These are phyloP conservation scores for Hygrocybe coccinea DNA, from an alignment of 768 basidiomycete species.

Conservation along the genomic window DNA sequence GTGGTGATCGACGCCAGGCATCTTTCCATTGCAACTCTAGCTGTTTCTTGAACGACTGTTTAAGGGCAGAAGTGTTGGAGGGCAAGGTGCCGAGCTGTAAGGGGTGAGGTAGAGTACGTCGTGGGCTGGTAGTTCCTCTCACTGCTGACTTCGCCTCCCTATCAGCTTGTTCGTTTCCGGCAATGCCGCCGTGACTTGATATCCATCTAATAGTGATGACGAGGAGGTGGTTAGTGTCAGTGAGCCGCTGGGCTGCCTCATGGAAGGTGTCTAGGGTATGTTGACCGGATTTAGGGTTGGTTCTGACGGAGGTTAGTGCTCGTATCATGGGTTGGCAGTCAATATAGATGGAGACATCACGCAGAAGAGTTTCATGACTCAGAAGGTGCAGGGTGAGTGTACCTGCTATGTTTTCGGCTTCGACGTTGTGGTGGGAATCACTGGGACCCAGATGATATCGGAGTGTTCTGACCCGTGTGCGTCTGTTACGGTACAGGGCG, in stretches of 20 bases:
- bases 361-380: no score
- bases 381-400: no score
- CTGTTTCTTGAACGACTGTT: neutral
- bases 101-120: neutral
- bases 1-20: neutral
- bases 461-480: conserved; percentile 1
- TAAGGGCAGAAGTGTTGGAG: neutral
- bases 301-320: neutral
- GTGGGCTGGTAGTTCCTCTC: neutral
- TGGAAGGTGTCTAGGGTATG: neutral
- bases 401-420: conserved; percentile 29
- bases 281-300: neutral
- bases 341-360: no score
- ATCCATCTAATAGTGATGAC: conserved; percentile 16
- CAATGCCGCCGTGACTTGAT: conserved; percentile 22
- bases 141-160: conserved; percentile 20
- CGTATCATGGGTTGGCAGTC: neutral
- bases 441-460: conserved; percentile 17
- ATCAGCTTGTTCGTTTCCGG: conserved; percentile 25
- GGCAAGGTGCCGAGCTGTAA: neutral
- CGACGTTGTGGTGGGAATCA: conserved; percentile 22
- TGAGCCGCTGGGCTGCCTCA: neutral
- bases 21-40: neutral
- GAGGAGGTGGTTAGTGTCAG: neutral
- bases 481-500: conserved; percentile 3